Evolutionary conservation across 192 early-diverging fungal genomes (phyloP), one percentile per base, ranked within the genome.

Genomic region (Backusella mclennaniae): DNA sequence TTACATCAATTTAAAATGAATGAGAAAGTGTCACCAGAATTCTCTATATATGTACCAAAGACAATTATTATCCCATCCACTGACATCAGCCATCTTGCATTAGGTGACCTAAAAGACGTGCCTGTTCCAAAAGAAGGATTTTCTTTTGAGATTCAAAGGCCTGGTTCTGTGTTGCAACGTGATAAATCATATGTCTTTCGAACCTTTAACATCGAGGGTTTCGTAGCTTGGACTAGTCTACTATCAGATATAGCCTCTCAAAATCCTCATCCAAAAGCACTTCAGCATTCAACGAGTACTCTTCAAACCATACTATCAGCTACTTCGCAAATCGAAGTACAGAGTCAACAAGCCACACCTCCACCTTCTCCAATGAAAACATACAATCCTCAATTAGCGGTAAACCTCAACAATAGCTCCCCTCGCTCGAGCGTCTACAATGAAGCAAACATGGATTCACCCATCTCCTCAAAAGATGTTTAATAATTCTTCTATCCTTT

Each of bases 21-120:
- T 4, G 56, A 77, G 12, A 80, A 77, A 9, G 23, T 78, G 19
- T 66, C 76, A 6, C 85, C 85, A 0, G 83, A 84, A 36, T 73
- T 72, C 23, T 86, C 83, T 17, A 82, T 86, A n/a, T 81, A 84
- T 53, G 38, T 86, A 33, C 81, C 85, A 2, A 81, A 76, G 0
- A 66, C 83, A 4, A 75, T 73, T n/a, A 63, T 84, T 21, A 73
- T 76, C n/a, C 75, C 82, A 11, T 73, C 81, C 23, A 42, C 74
- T 14, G 80, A 79, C 42, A 44, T 73, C 49, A 73, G 42, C n/a
- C 23, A 44, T 4, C 14, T 73, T 17, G 49, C 21, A 29, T 23
- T 63, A 29, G 23, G 56, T 63, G 56, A 63, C 23, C 56, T 53
- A 46, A 44, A 73, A 8, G 49, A 53, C 17, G 29, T 29, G 19